These are phyloP conservation scores for Lecanosticta acicola DNA, from an alignment of 2,329 filamentous ascomycete species.

Conservation along the genomic window DNA sequence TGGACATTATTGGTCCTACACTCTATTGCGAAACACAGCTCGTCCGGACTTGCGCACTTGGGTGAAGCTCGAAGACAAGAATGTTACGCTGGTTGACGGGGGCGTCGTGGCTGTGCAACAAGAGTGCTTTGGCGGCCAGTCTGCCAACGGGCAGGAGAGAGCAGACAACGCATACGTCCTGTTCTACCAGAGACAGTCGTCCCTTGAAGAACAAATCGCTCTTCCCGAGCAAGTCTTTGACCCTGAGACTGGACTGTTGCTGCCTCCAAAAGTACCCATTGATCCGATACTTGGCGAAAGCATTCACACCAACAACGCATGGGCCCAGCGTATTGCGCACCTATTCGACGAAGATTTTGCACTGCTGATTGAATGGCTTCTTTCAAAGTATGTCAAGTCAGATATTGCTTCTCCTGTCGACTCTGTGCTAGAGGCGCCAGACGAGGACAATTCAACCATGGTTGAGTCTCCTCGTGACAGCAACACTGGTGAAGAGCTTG, in stretches of 20 bases:
- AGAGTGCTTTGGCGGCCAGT: conserved; percentile 59
- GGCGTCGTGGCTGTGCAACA: conserved; percentile 67
- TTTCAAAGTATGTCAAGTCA: conserved; percentile 3
- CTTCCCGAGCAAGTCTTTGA: conserved; percentile 6
- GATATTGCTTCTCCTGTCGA: neutral
- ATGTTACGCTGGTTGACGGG: conserved; percentile 61
- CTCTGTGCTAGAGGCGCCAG: neutral
- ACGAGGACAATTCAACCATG: neutral
- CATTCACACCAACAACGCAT: conserved; percentile 15
- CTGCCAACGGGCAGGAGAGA: conserved; percentile 55
- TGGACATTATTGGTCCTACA: conserved; percentile 96
- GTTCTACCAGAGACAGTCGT: conserved; percentile 66
- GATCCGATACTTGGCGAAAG: conserved; percentile 6
- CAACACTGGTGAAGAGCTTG: conserved; percentile 1
- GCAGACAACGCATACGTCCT: conserved; percentile 85
- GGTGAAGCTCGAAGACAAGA: conserved; percentile 94
- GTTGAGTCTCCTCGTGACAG: neutral
- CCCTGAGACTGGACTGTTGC: conserved; percentile 4
- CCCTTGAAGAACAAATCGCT: conserved; percentile 12
- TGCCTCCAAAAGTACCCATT: conserved; percentile 15
- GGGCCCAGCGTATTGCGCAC: conserved; percentile 17
- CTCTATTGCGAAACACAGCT: conserved; percentile 59
- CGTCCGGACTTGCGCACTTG: conserved; percentile 56
- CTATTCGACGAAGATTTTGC: conserved; percentile 22
- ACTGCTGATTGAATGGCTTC: conserved; percentile 19